Evolutionary conservation across 1,139 yeast species (phyloP).

Genomic region (Scheffersomyces quercinus): DNA sequence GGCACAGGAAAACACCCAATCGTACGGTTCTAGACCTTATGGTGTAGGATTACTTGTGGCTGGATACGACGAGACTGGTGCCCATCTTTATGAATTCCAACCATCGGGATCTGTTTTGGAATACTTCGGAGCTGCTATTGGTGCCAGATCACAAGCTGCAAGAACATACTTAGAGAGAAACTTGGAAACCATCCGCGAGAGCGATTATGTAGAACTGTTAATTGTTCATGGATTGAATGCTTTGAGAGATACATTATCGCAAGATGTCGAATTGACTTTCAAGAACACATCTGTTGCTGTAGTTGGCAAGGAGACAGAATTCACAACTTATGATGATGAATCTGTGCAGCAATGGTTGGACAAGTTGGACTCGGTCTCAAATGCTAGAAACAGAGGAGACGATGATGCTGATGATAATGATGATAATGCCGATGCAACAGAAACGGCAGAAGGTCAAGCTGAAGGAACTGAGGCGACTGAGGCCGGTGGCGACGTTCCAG

Average conservation of each 20-base stretch:
- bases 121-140: slow-evolving; percentile 92
- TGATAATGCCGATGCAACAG: slow-evolving; percentile 23
- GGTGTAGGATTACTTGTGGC: slow-evolving; percentile 92
- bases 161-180: slow-evolving; percentile 92
- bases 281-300: slow-evolving; percentile 89
- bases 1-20: slow-evolving; percentile 95
- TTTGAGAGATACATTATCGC: slow-evolving; percentile 88
- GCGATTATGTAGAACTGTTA: slow-evolving; percentile 67
- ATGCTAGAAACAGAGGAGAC: slow-evolving; percentile 47
- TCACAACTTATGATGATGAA: slow-evolving; percentile 83
- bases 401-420: slow-evolving; percentile 40
- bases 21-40: slow-evolving; percentile 94
- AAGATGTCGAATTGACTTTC: slow-evolving; percentile 84
- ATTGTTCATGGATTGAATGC: slow-evolving; percentile 89
- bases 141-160: slow-evolving; percentile 98
- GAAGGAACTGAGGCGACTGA: slow-evolving; percentile 15
- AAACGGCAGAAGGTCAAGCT: slow-evolving; percentile 9
- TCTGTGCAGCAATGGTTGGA: slow-evolving; percentile 80
- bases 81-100: slow-evolving; percentile 91
- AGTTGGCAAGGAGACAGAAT: slow-evolving; percentile 78
- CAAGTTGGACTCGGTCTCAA: slow-evolving; percentile 60
- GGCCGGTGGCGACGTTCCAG: slow-evolving; percentile 13
- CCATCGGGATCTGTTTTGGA: slow-evolving; percentile 95
- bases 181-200: slow-evolving; percentile 61
- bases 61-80: slow-evolving; percentile 94